Evolutionary conservation across 148 eudicot genomes (phyloP), one percentile per base, ranked within the genome.

Genomic region (Polygonum aviculare): DNA sequence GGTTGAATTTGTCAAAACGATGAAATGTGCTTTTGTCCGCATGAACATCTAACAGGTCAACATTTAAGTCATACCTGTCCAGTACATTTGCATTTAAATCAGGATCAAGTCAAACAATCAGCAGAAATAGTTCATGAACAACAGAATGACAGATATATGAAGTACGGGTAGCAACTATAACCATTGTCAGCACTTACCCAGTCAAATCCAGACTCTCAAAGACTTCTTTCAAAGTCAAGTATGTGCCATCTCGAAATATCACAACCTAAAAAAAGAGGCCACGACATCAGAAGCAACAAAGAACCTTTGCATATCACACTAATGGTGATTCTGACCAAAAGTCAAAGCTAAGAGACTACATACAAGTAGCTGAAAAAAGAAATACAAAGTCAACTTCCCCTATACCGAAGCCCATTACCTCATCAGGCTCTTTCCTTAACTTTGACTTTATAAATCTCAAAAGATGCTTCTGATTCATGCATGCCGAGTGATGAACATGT

Each of bases 1-100:
- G 88, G 80, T 96, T 96, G 75, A 96, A 96, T 81, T 96, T 96
- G 83, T 96, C 99, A 85, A 96, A 96, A 74, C 99, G 99, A 89
- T 96, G 99, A 77, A 96, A 96, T 47, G 99, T 96, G 80, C 99
- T 96, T 87, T 96, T 96, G 92, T 96, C 99, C 15, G 99, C 99
- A 82, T 96, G 99, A 78, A 96, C 99, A 80, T 96, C 99, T 74
- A 96, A 78, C 47, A 96, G 94, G 83, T 96, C 99, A 77, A 96
- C 99, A 82, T 96, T 96, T 75, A 96, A 83, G 81, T 96, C 99
- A 86, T 96, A 91, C 80, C 99, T 96, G 83, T 73, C 50, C 51
- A 52, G 59, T 16, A 65, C 18, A 63, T 77, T 69, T 9, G 41
- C 36, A 51, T 18, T 9, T 35, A 44, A 48, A n/a, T 74, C 39